These are phyloP conservation scores for Fraxinus velutina DNA, from an alignment of 305 asterid species.

Conservation along the genomic window DNA sequence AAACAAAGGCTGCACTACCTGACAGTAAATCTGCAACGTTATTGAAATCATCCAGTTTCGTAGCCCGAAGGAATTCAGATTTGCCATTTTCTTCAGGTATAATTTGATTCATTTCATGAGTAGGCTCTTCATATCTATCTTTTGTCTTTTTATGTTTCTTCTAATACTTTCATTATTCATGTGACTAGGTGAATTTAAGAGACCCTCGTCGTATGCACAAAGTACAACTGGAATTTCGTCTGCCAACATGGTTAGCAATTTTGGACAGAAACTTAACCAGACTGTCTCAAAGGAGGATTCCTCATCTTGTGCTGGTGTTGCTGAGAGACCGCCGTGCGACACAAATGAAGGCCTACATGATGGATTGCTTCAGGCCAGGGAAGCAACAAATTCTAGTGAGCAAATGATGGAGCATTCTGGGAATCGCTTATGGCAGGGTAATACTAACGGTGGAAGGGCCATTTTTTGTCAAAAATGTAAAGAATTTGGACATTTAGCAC, in stretches of 20 bases:
- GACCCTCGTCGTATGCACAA: constrained; percentile 42
- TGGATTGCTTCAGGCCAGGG: constrained; percentile 47
- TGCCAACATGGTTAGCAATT: constrained; percentile 34
- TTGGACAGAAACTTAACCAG: constrained; percentile 45
- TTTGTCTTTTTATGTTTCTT: constrained; percentile 14
- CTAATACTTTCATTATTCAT: constrained; percentile 15
- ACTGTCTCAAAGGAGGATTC: constrained; percentile 45
- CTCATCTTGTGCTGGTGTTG: constrained; percentile 32
- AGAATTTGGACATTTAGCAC: constrained; percentile 36
- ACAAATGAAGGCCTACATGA: constrained; percentile 49
- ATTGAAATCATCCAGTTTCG: constrained; percentile 58
- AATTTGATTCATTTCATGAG: constrained; percentile 20
- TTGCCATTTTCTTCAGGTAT: constrained; percentile 48
- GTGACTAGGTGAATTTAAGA: constrained; percentile 61
- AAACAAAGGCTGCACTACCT: constrained; percentile 39
- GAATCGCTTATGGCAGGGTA: constrained; percentile 44
- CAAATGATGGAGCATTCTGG: constrained; percentile 52
- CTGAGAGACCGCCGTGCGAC: constrained; percentile 38
- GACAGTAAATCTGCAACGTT: constrained; percentile 46
- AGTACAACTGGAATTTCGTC: constrained; percentile 38
- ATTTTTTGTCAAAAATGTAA: constrained; percentile 34
- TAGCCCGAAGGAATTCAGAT: constrained; percentile 47
- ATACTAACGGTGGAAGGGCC: constrained; percentile 21
- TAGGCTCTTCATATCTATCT: constrained; percentile 14
- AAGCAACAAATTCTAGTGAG: constrained; percentile 46